Evolutionary conservation across 345 rosid genomes (phyloP).

Genomic region (Firmiana major): DNA sequence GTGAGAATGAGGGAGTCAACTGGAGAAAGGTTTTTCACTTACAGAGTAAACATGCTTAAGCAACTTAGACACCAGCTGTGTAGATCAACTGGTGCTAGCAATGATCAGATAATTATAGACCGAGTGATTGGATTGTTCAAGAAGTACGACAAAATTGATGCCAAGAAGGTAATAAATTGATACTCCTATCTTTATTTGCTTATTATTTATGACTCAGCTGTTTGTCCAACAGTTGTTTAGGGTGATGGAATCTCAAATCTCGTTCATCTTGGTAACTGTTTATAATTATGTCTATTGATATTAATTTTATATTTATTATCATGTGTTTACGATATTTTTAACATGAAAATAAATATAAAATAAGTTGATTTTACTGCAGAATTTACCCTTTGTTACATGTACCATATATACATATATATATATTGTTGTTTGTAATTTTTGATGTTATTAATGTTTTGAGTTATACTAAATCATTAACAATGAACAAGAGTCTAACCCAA

Average conservation of each 20-base stretch:
- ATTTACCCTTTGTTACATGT: no score
- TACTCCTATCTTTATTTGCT: not conserved
- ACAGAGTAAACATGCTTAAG: conserved; percentile 25
- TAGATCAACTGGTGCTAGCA: conserved; percentile 19
- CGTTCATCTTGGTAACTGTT: not conserved
- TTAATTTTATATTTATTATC: no score
- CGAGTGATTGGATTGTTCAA: conserved; percentile 48
- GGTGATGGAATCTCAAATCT: not conserved
- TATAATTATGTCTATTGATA: no score
- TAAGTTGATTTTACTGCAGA: no score
- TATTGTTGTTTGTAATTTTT: not conserved
- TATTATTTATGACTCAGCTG: not conserved
- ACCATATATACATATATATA: no score
- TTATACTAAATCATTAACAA: not conserved
- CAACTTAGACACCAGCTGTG: conserved; percentile 26
- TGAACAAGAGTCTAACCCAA: not conserved
- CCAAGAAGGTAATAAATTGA: conserved; percentile 38
- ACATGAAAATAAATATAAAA: no score
- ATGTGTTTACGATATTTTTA: no score
- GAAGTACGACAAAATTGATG: conserved; percentile 52
- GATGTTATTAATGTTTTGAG: not conserved
- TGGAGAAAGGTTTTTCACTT: conserved; percentile 1
- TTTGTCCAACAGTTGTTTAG: not conserved
- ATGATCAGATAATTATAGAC: conserved; percentile 34
- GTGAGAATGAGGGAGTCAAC: conserved; percentile 35